Conservation (phyloP, 257 asterid genomes). For the Lycium ferocissimum region DNA sequence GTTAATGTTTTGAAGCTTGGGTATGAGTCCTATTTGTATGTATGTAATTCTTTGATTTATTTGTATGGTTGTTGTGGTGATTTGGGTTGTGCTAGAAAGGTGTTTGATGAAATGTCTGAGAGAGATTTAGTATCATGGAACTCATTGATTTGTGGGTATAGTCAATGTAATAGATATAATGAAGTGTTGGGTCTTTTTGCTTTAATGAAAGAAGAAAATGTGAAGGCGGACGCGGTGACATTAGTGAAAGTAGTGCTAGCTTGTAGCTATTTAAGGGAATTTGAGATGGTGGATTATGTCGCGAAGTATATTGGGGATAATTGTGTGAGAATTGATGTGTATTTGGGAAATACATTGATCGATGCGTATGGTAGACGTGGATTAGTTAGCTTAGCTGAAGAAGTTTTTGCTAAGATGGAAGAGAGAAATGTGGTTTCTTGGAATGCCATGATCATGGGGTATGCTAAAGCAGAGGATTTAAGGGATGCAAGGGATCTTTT, state of each 20-base stretch:
- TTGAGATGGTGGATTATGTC: constrained; percentile 32
- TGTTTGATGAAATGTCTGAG: constrained; percentile 45
- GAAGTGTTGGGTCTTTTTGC: constrained; percentile 41
- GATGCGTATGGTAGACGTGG: constrained; percentile 48
- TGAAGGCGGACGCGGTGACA: constrained; percentile 46
- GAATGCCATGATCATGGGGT: constrained; percentile 51
- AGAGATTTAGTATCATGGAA: constrained; percentile 55
- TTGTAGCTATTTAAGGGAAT: constrained; percentile 37
- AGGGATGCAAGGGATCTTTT: constrained; percentile 41
- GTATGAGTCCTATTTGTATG: constrained; percentile 46
- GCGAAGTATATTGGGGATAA: constrained; percentile 38
- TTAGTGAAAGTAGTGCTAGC: constrained; percentile 51
- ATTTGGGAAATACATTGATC: constrained; percentile 48
- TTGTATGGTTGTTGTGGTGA: constrained; percentile 47
- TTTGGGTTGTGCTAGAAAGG: constrained; percentile 28
- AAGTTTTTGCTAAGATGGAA: constrained; percentile 39
- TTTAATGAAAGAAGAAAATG: constrained; percentile 35
- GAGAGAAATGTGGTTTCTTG: constrained; percentile 53
- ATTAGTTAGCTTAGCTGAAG: constrained; percentile 39
- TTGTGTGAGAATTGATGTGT: constrained; percentile 40
- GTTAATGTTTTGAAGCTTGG: constrained; percentile 46
- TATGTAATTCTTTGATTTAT: constrained; percentile 42
- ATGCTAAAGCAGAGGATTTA: constrained; percentile 42
- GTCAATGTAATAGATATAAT: constrained; percentile 35
- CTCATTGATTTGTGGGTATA: constrained; percentile 54